Evolutionary conservation across 805 yeast species (phyloP).

Genomic region (Sungouiella thailandica): DNA sequence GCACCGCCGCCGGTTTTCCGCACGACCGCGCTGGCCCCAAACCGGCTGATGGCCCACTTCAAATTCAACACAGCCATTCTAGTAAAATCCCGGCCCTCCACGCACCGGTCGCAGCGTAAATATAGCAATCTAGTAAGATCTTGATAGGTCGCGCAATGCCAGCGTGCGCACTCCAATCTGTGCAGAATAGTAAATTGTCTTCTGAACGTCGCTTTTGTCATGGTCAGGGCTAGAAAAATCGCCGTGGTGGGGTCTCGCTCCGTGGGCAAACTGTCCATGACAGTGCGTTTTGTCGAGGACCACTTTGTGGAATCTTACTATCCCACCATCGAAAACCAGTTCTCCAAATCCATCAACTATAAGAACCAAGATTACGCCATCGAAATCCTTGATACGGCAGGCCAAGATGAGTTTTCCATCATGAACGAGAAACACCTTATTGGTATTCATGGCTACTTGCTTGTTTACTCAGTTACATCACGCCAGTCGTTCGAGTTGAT

Average conservation of each 20-base stretch:
- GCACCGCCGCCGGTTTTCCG: too few species aligned
- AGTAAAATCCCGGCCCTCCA: too few species aligned
- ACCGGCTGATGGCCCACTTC: too few species aligned
- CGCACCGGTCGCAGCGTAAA: too few species aligned
- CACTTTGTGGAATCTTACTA: slow-evolving; percentile 86
- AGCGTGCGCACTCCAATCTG: too few species aligned
- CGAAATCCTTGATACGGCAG: slow-evolving; percentile 89
- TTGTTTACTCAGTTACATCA: slow-evolving; percentile 79
- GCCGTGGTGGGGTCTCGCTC: slow-evolving; percentile 86
- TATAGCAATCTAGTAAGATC: too few species aligned
- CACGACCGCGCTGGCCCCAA: too few species aligned
- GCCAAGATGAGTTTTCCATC: slow-evolving; percentile 84
- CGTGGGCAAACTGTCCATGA: slow-evolving; percentile 83
- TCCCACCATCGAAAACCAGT: slow-evolving; percentile 88
- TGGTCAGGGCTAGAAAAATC: slow-evolving; percentile 61
- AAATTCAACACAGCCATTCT: too few species aligned
- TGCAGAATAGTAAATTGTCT: too few species aligned
- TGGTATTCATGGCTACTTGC: slow-evolving; percentile 77
- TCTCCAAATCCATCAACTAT: slow-evolving; percentile 61
- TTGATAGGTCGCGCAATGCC: too few species aligned
- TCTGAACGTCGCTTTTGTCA: too few species aligned
- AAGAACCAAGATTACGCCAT: slow-evolving; percentile 73
- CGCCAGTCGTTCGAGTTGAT: slow-evolving; percentile 73
- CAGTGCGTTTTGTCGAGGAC: slow-evolving; percentile 80
- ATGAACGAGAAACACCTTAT: slow-evolving; percentile 74